A percentile compares a stretch with the other conserved stretches of the same genome.
phyloP scores from a whole-genome alignment of 441 rosid species.

The Euphorbia celastroides region DNA sequence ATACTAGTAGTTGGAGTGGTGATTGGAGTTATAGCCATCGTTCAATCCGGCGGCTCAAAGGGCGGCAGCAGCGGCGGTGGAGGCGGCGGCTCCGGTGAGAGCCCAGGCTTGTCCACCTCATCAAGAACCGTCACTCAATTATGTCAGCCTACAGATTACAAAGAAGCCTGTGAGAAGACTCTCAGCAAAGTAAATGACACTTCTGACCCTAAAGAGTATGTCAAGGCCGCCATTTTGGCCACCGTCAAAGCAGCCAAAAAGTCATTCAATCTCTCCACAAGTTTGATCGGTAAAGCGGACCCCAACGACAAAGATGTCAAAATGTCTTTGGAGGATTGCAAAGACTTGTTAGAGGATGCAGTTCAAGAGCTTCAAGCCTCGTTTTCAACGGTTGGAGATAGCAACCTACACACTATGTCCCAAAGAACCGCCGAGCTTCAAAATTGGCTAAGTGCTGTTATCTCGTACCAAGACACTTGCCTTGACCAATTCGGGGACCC shows the following conservation, averaged over 20 bases:
- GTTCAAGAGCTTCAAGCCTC: conserved; percentile 56
- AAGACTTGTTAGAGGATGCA: conserved; percentile 60
- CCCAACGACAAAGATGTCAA: conserved; percentile 21
- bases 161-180: conserved; percentile 49
- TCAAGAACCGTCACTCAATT: conserved; percentile 33
- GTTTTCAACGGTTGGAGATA: conserved; percentile 28
- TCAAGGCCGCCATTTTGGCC: conserved; percentile 55
- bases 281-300: conserved; percentile 25
- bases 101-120: conserved; percentile 24
- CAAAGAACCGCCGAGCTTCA: conserved; percentile 39
- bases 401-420: conserved; percentile 5
- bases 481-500: conserved; percentile 51
- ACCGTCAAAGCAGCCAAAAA: conserved; percentile 46
- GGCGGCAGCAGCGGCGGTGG: not conserved
- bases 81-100: not conserved
- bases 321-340: conserved; percentile 36
- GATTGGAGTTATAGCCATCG: conserved; percentile 43
- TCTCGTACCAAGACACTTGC: conserved; percentile 73
- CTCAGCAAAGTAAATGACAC: conserved; percentile 43
- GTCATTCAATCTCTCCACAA: conserved; percentile 35
- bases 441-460: conserved; percentile 63
- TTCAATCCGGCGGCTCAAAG: conserved; percentile 14
- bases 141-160: conserved; percentile 58
- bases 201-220: conserved; percentile 53
- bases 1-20: conserved; percentile 56